Conservation (phyloP, 1,139 yeast species). For the Geotrichum restrictum region DNA sequence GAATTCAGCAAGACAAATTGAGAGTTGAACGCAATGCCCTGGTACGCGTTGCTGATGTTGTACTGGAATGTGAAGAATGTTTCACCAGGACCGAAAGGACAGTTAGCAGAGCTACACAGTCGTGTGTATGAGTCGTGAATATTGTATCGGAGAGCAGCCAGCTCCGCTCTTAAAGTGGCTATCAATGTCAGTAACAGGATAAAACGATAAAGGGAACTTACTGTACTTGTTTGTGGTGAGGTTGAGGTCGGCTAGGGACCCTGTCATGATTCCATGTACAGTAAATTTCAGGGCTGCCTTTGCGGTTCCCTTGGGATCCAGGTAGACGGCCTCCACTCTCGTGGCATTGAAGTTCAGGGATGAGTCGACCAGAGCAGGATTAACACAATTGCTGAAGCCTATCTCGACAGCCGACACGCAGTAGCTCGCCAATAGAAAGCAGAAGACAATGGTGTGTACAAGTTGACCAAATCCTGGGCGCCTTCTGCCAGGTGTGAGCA, state of each 20-base stretch:
- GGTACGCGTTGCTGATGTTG: constrained; percentile 29
- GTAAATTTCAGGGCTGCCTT: constrained; percentile 23
- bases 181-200: not conserved
- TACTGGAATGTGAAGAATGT: constrained; percentile 29
- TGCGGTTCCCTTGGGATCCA: not conserved
- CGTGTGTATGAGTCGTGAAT: constrained; percentile 28
- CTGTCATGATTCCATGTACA: constrained; percentile 30
- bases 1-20: constrained; percentile 38
- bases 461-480: not conserved
- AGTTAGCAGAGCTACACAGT: constrained; percentile 31
- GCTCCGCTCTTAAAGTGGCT: constrained; percentile 31
- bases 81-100: constrained; percentile 34
- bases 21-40: constrained; percentile 34
- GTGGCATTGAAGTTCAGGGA: constrained; percentile 15
- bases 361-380: not conserved
- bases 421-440: not conserved
- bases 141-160: constrained; percentile 27
- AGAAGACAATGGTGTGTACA: not conserved
- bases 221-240: constrained; percentile 30
- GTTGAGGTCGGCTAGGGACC: constrained; percentile 30
- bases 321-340: constrained; percentile 8
- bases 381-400: not conserved
- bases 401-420: constrained; percentile 9
- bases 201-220: not conserved
- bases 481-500: not conserved